phyloP scores from a whole-genome alignment of 805 yeast genomes.

The Pachysolen tannophilus region DNA sequence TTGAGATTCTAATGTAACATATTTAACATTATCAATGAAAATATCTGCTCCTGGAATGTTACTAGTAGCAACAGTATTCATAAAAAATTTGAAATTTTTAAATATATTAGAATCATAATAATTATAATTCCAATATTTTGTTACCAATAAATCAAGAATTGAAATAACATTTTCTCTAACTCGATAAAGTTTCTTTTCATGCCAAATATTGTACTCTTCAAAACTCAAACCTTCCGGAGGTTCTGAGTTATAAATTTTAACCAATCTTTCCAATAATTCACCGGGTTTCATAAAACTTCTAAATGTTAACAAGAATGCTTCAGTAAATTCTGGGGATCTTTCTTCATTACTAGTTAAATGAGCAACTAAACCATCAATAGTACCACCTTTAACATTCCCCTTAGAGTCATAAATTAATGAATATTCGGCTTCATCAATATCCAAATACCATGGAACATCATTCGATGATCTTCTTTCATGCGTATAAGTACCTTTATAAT shows the following conservation, averaged over 20 bases:
- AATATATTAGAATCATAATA: conserved; percentile 41
- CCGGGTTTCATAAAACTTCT: conserved; percentile 63
- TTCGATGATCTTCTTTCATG: conserved; percentile 25
- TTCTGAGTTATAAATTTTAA: conserved; percentile 56
- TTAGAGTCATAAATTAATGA: conserved; percentile 50
- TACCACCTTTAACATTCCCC: conserved; percentile 78
- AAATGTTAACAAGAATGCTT: conserved; percentile 68
- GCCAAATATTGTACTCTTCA: conserved; percentile 77
- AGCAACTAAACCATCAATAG: conserved; percentile 67
- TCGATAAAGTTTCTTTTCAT: conserved; percentile 58
- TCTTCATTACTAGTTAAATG: conserved; percentile 71
- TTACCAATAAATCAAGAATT: conserved; percentile 57
- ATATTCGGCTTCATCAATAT: conserved; percentile 50
- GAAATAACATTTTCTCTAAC: conserved; percentile 59
- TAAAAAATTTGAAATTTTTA: conserved; percentile 18
- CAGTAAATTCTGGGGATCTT: conserved; percentile 53
- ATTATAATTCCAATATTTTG: conserved; percentile 61
- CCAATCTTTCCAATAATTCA: conserved; percentile 50
- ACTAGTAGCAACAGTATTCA: neutral
- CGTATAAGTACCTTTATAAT: conserved; percentile 18
- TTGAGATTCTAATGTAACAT: conserved; percentile 2
- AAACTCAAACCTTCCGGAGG: conserved; percentile 86
- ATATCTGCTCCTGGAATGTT: conserved; percentile 4
- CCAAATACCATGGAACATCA: conserved; percentile 65
- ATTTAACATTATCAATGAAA: conserved; percentile 2